Percentiles rank a stretch among this genome's conserved stretches.
Conservation (phyloP, 495 filamentous ascomycete genomes). For the Aspergillus affinis region DNA sequence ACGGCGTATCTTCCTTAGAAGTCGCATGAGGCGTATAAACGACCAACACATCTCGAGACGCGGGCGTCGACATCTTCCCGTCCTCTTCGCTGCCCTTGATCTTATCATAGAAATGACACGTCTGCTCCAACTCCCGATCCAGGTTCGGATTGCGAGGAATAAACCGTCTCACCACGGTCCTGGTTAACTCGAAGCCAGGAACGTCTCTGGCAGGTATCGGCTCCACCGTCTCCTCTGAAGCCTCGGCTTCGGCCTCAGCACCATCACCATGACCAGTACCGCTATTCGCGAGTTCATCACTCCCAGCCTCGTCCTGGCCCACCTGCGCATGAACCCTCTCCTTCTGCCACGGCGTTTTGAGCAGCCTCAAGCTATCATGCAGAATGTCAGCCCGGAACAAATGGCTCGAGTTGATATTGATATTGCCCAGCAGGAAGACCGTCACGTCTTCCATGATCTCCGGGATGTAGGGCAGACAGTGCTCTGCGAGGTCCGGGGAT, state of each 20-base stretch:
- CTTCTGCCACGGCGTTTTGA: conserved; percentile 30
- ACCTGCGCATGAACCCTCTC: conserved; percentile 20
- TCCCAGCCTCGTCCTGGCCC: not conserved
- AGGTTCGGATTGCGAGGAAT: conserved; percentile 78
- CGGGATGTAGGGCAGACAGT: conserved; percentile 49
- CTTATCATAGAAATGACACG: conserved; percentile 65
- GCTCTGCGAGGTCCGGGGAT: conserved; percentile 32
- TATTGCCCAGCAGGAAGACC: conserved; percentile 75
- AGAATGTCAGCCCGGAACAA: conserved; percentile 87
- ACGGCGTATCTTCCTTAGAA: conserved; percentile 64
- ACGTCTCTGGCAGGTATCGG: conserved; percentile 37
- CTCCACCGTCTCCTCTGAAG: conserved; percentile 8
- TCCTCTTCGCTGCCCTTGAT: too few species aligned
- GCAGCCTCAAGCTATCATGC: conserved; percentile 47
- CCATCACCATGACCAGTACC: too few species aligned
- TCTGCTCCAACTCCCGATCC: conserved; percentile 74
- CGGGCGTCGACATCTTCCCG: conserved; percentile 6
- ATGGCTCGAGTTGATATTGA: conserved; percentile 80
- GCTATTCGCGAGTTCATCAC: too few species aligned
- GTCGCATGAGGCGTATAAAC: conserved; percentile 75
- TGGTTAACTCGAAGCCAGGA: conserved; percentile 52
- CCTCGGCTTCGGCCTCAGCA: not conserved
- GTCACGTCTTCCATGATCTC: conserved; percentile 62
- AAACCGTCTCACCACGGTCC: conserved; percentile 68
- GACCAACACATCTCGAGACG: conserved; percentile 46